Evolutionary conservation across 768 basidiomycete genomes (phyloP), one percentile per base, ranked within the genome.

Genomic region (Phanerochaete carnosa): DNA sequence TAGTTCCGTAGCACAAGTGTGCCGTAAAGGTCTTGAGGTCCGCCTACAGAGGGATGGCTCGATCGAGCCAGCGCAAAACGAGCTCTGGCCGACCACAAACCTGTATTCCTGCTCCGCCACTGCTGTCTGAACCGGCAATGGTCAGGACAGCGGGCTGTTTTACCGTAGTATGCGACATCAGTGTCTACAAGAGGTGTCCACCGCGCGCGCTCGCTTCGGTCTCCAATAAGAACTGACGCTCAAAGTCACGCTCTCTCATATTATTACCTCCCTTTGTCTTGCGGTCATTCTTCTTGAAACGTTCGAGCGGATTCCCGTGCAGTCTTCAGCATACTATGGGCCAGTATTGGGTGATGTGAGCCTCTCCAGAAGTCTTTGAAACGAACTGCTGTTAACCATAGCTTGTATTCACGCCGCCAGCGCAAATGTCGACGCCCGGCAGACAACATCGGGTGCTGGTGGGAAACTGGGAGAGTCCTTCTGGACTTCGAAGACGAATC

Each of bases 81-180:
- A 16, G 35, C 16, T 56, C 16, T 45, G 30, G 45, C 35, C 45
- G 25, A 22, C 23, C 12, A 57, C 74, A 64, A 63, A 89, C 92
- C 77, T 95, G 94, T 26, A 97, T 93, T 0, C 94, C 95, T 30
- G 94, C 94, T 1, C 94, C 94, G 25, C 92, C 92, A 30, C 90
- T 83, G 1, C 87, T 84, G 67, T 95, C 94, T 15, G 90, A 86
- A 8, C 93, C 89, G 22, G 90, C 90, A 8, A 93, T 91, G 0
- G 89, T 89, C 57, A 93, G 69, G 1, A 89, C 76, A 1, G 79
- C 70, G 1, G 74, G 76, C 3, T 60, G 60, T 19, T 52, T 32
- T 33, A 16, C 32, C 1, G 30, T 4, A 33, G 29, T 15, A 32
- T 32, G 19, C 39, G 51, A 52, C 51, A 52, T 52, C 51, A 19